Conservation (phyloP, 148 eudicot species). For the Limonium bicolor region DNA sequence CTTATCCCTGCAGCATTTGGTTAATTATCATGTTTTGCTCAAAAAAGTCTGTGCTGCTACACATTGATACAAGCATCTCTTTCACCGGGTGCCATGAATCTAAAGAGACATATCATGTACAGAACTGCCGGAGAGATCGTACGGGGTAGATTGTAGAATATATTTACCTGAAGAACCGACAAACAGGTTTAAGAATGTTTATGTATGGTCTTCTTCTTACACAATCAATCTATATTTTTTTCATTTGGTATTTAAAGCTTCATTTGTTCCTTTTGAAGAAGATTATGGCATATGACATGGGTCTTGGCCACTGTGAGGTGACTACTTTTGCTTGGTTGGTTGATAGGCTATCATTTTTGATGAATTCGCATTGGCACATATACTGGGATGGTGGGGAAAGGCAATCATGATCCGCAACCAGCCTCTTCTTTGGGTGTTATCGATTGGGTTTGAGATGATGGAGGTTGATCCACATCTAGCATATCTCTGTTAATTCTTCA, state of each 20-base stretch:
- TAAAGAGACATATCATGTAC: conserved; percentile 14
- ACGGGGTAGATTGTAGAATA: conserved; percentile 81
- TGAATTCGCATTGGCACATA: conserved; percentile 79
- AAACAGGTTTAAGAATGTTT: conserved; percentile 94
- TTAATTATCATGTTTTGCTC: no score
- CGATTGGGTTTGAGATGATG: conserved; percentile 88
- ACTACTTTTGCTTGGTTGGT: conserved; percentile 6
- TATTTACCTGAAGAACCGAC: conserved; percentile 68
- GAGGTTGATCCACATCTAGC: conserved; percentile 35
- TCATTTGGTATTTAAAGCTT: not conserved
- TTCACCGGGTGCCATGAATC: no score
- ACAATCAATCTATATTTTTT: conserved; percentile 8
- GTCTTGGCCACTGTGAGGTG: no score
- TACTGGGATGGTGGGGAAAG: conserved; percentile 98
- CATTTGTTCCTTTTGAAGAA: not conserved
- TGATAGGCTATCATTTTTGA: conserved; percentile 82
- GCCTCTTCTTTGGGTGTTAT: conserved; percentile 86
- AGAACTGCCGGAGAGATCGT: conserved; percentile 95
- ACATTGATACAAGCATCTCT: not conserved
- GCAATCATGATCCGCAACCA: conserved; percentile 97
- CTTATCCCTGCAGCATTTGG: no score
- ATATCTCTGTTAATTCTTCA: not conserved
- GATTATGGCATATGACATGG: not conserved
- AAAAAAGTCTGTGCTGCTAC: no score
- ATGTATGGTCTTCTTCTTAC: conserved; percentile 80